phyloP scores from a whole-genome alignment of 495 filamentous ascomycete genomes.

The Chaetomidium leptoderma region DNA sequence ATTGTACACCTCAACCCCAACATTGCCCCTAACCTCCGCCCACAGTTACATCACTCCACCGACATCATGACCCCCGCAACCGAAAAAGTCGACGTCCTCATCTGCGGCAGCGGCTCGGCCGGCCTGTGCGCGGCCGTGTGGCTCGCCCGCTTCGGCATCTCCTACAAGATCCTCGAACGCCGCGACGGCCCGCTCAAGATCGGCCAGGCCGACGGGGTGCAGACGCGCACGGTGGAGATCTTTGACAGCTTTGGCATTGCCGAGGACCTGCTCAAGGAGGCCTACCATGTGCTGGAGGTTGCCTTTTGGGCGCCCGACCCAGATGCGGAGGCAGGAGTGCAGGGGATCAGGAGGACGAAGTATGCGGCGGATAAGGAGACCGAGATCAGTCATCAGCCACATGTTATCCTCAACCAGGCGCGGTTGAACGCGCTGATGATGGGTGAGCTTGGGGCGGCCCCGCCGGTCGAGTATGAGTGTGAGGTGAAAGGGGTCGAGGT shows the following conservation, averaged over 20 bases:
- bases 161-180: slow-evolving; percentile 60
- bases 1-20: not conserved
- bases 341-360: slow-evolving; percentile 48
- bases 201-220: slow-evolving; percentile 79
- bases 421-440: slow-evolving; percentile 62
- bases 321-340: not conserved
- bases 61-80: slow-evolving; percentile 18
- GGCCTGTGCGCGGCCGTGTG: slow-evolving; percentile 65
- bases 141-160: slow-evolving; percentile 58
- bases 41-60: not conserved
- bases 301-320: slow-evolving; percentile 52
- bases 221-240: slow-evolving; percentile 76
- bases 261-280: slow-evolving; percentile 65
- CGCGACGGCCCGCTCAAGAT: slow-evolving; percentile 55
- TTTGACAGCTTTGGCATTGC: slow-evolving; percentile 72
- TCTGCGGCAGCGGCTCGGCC: slow-evolving; percentile 64
- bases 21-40: not conserved
- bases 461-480: slow-evolving; percentile 58
- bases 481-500: slow-evolving; percentile 54
- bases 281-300: slow-evolving; percentile 66
- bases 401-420: slow-evolving; percentile 76
- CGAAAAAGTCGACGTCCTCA: slow-evolving; percentile 52
- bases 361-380: slow-evolving; percentile 58
- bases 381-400: slow-evolving; percentile 63
- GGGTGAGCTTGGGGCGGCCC: slow-evolving; percentile 43